Evolutionary conservation across 371 early-diverging fungal species (phyloP).

Genomic region (Mortierella sp.): DNA sequence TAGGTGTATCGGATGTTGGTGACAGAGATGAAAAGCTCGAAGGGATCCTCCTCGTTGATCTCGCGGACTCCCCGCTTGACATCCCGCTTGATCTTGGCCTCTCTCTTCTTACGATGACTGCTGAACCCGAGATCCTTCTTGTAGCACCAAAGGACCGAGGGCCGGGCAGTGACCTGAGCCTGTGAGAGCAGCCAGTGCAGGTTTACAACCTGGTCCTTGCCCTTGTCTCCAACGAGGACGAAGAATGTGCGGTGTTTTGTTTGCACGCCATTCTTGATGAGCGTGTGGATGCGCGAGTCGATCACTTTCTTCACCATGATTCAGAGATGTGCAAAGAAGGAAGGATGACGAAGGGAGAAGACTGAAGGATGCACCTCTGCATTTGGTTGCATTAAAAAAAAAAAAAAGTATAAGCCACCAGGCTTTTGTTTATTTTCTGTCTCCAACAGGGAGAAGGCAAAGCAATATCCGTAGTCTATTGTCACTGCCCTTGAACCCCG

Average conservation of each 20-base stretch:
- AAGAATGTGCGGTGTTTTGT: conserved; percentile 95
- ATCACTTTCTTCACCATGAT: conserved; percentile 89
- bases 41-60: conserved; percentile 94
- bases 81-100: conserved; percentile 92
- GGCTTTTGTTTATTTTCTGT: conserved; percentile 9
- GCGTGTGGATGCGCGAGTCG: conserved; percentile 93
- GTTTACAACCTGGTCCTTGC: conserved; percentile 96
- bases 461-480: neutral
- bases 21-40: conserved; percentile 94
- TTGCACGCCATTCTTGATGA: conserved; percentile 93
- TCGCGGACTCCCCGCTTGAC: conserved; percentile 92
- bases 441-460: neutral
- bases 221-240: conserved; percentile 96
- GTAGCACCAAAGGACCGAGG: conserved; percentile 98
- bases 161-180: conserved; percentile 89
- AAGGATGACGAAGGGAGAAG: neutral
- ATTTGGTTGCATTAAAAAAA: neutral
- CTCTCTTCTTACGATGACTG: conserved; percentile 96
- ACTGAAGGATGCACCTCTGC: neutral
- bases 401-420: conserved; percentile 28
- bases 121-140: conserved; percentile 97
- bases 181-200: conserved; percentile 97
- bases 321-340: conserved; percentile 1
- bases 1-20: conserved; percentile 97
- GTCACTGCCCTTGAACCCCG: too few relatives aligned